A percentile compares a stretch with the other conserved stretches of the same genome.
phyloP scores from a whole-genome alignment of 257 asterid species.

The Fraxinus excelsior region DNA sequence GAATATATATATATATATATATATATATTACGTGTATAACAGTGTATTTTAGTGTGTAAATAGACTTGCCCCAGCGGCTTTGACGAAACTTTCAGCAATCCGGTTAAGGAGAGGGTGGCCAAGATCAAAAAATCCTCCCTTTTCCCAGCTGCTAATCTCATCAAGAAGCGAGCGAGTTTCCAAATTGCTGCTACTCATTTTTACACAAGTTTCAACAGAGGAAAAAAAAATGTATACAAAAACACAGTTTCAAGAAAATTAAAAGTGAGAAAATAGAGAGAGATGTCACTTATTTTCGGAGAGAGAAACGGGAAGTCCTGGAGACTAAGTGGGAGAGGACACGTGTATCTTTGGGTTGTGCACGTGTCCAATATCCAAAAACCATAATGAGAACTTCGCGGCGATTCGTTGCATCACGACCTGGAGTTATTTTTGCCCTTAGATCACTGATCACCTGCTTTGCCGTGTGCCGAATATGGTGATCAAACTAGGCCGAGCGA shows the following conservation, averaged over 20 bases:
- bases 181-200: slow-evolving; percentile 58
- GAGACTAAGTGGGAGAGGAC: slow-evolving; percentile 27
- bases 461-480: not conserved
- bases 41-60: not conserved
- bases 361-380: slow-evolving; percentile 30
- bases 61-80: slow-evolving; percentile 71
- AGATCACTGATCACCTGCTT: not conserved
- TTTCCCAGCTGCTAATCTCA: slow-evolving; percentile 62
- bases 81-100: slow-evolving; percentile 75
- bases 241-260: not conserved
- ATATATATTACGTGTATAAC: not conserved
- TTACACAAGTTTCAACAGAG: not conserved
- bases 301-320: not conserved
- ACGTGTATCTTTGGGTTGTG: slow-evolving; percentile 25
- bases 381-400: slow-evolving; percentile 11
- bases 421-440: not conserved
- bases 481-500: too few species aligned
- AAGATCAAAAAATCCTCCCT: slow-evolving; percentile 60
- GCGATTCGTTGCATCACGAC: not conserved
- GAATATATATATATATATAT: not conserved
- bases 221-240: not conserved
- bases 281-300: not conserved
- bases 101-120: slow-evolving; percentile 96
- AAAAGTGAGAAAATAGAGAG: not conserved
- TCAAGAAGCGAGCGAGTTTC: slow-evolving; percentile 69